Conservation (phyloP, 2,329 filamentous ascomycete genomes). For the Phaeophleospora eucalypticola region DNA sequence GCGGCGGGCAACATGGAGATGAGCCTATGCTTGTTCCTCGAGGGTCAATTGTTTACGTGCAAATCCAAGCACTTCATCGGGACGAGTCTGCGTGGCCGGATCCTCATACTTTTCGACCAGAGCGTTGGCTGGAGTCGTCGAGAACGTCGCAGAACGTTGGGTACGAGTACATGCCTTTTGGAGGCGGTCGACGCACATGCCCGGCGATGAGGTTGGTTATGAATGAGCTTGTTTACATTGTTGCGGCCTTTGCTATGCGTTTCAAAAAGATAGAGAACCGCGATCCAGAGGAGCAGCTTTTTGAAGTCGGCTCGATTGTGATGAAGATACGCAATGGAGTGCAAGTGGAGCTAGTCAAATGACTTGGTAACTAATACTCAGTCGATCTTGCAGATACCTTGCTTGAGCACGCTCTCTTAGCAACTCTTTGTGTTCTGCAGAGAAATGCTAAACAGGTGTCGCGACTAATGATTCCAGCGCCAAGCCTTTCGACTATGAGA, state of each 20-base stretch:
- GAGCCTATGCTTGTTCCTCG: slow-evolving; percentile 1
- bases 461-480: too few species aligned
- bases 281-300: neutral
- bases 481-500: too few species aligned
- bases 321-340: slow-evolving; percentile 4
- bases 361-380: too few species aligned
- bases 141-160: neutral
- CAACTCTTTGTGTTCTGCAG: too few species aligned
- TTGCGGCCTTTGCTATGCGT: slow-evolving; percentile 1
- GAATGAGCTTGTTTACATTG: slow-evolving; percentile 1
- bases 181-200: slow-evolving; percentile 2
- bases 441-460: too few species aligned
- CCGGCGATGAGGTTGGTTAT: slow-evolving; percentile 1
- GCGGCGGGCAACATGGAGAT: neutral
- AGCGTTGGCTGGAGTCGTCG: slow-evolving; percentile 1
- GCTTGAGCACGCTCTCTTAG: too few species aligned
- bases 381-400: too few species aligned
- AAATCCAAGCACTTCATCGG: neutral
- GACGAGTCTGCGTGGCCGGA: slow-evolving; percentile 1
- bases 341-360: neutral
- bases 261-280: slow-evolving; percentile 2
- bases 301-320: neutral
- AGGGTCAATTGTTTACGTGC: slow-evolving; percentile 1
- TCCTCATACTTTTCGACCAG: slow-evolving; percentile 1
- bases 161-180: slow-evolving; percentile 4